Evolutionary conservation across 768 basidiomycete genomes (phyloP).

Genomic region (Boletus subcaerulescens): DNA sequence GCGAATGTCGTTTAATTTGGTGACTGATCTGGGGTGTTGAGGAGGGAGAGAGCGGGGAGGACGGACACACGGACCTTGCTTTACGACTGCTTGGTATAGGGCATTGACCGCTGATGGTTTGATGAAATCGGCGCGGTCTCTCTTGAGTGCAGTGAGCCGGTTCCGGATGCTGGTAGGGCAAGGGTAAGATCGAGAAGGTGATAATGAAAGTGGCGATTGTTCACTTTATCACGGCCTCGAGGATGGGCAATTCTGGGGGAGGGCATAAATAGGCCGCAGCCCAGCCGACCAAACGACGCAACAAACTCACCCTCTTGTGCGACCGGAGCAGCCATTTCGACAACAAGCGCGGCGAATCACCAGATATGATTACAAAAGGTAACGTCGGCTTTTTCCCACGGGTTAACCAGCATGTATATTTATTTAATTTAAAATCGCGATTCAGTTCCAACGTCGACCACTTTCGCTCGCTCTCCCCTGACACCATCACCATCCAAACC

Average conservation of each 20-base stretch:
- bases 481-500: neutral
- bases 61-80: slow-evolving; percentile 65
- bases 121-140: slow-evolving; percentile 89
- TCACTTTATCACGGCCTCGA: slow-evolving; percentile 92
- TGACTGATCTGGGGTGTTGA: slow-evolving; percentile 50
- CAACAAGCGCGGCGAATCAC: neutral
- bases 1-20: slow-evolving; percentile 86
- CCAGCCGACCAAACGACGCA: neutral
- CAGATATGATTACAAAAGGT: slow-evolving; percentile 35
- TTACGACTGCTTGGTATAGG: slow-evolving; percentile 90
- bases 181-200: slow-evolving; percentile 18
- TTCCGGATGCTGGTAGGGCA: slow-evolving; percentile 74
- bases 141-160: slow-evolving; percentile 90
- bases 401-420: slow-evolving; percentile 14
- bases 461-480: slow-evolving; percentile 5
- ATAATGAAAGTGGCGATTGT: neutral
- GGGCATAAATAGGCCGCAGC: slow-evolving; percentile 23
- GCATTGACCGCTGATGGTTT: slow-evolving; percentile 90
- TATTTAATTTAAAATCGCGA: slow-evolving; percentile 9
- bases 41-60: neutral
- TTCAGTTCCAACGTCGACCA: slow-evolving; percentile 16
- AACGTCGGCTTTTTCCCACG: slow-evolving; percentile 35
- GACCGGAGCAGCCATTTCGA: slow-evolving; percentile 61
- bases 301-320: slow-evolving; percentile 67
- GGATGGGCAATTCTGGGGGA: slow-evolving; percentile 80